Base-by-base conservation (phyloP, 495 filamentous ascomycete genomes). In the Penicillium turbatum region DNA sequence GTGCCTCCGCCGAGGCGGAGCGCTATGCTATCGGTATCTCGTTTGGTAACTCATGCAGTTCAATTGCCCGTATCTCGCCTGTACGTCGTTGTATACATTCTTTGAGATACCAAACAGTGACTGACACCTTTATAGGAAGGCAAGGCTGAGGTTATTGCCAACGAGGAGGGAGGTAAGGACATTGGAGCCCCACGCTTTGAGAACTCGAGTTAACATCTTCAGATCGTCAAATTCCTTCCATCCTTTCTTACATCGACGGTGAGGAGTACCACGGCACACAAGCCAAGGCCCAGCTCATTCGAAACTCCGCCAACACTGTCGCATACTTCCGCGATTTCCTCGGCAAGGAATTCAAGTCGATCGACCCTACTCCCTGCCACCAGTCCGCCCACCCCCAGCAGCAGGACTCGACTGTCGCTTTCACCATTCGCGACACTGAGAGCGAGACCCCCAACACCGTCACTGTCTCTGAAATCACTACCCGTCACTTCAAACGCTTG, bases 31-130 rank as follows among this genome's bases (percentile, higher is more conserved):
- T 98, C 73, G 93, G 93, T 71, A 90, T 98, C 69, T 88, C 91
- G 46, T 97, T 97, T 78, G 95, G 93, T 71, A 98, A 98, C 74
- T 89, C 89, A 44, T 93, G 90, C 80, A 96, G 92, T 75, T 96
- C 90, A 47, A 97, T 98, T 74, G 93, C 92, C 59, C 87, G 84
- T 64, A 90, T 91, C 30, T 81, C 85, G 39, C 69, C 70, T 56
- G 82, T 86, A 78, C 51, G 83, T 71, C n/a, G 37, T 13, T 19
- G 35, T 42, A 15, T 42, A 27, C 29, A 17, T 37, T 32, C 11
- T 11, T 13, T 51, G 17, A 17, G 12, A 34, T 31, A 13, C 15
- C 10, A 1, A n/a, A 30, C 47, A 37, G 51, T 57, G 16, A 66
- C 60, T 59, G 39, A 53, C 17, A 41, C 21, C 21, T 35, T 15